These are phyloP conservation scores for Leishmania tarentolae DNA, from an alignment of 208 protist species.

Conservation along the genomic window DNA sequence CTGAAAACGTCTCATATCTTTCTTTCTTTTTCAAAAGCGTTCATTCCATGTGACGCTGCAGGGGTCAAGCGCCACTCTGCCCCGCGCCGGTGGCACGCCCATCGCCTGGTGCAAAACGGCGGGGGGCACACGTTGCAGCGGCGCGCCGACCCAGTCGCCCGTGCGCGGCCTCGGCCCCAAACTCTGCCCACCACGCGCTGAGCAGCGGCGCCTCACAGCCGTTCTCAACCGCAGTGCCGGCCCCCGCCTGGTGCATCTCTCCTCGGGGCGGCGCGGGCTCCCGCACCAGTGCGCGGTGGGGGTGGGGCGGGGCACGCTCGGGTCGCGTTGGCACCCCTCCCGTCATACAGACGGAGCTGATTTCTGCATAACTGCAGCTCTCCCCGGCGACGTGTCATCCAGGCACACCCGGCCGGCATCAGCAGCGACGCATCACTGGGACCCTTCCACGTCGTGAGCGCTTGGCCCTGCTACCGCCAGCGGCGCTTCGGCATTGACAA, in stretches of 20 bases:
- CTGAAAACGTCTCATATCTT: too few relatives aligned
- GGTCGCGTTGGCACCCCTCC: not conserved
- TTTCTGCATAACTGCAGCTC: not conserved
- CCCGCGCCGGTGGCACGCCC: too few relatives aligned
- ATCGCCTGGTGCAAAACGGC: not conserved
- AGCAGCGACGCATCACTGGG: not conserved
- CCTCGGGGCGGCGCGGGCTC: not conserved
- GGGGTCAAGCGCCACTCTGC: too few relatives aligned
- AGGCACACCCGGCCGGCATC: not conserved
- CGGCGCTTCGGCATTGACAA: not conserved
- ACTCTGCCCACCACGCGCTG: too few relatives aligned
- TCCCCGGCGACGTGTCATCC: not conserved
- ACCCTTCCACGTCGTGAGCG: not conserved
- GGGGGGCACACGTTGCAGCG: not conserved
- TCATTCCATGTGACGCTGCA: not conserved
- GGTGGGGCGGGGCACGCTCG: too few relatives aligned
- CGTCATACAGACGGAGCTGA: not conserved
- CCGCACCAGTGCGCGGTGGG: too few relatives aligned
- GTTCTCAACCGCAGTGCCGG: not conserved
- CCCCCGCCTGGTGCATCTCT: not conserved
- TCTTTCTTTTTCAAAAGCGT: not conserved
- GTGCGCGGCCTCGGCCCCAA: not conserved
- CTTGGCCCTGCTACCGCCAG: not conserved
- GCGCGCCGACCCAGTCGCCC: not conserved
- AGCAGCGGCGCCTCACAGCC: too few relatives aligned